Evolutionary conservation across 2,329 filamentous ascomycete genomes (phyloP), one percentile per base, ranked within the genome.

Genomic region (Periconia sp.): DNA sequence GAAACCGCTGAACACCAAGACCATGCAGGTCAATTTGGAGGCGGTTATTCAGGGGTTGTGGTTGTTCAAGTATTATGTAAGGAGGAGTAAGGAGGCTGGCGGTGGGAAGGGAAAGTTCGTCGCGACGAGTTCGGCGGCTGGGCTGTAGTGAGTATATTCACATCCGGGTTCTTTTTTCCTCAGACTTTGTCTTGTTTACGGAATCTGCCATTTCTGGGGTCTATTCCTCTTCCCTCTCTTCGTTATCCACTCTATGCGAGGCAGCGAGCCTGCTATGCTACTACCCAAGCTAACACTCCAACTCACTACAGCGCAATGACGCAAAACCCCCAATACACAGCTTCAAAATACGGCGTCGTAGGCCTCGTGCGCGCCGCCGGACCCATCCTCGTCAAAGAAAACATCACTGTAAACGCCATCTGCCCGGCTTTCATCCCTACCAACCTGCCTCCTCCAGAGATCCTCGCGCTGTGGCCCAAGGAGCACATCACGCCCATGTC

Each of bases 11-110:
- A 69, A 75, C 53, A 65, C 76, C 18, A 70, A 69, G 53, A 70
- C 65, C 3, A 61, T 78, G 53, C 61, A 74, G 13, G 74, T 78
- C 2, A 73, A 79, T 60, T 61, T 79, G 3, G 67, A 73, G 47
- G 75, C 68, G 7, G 71, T 75, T 2, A 64, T 77, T 19, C 74
- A 77, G 57, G 75, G 74, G 8, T 58, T 76, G n/a, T 74, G 75
- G 66, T 51, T 78, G 41, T 76, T 74, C 49, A 73, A 72, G 52
- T 74, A 77, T 58, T 78, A 77, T 60, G 72, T 76, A 13, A 56
- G 70, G 45, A 64, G 71, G 55, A 76, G 76, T 50, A 64, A 59
- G 41, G 66, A 56, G 45, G 61, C 58, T 2, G 72, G 73, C 14
- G 74, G 74, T 11, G 63, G 65, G 11, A 69, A 64, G 53, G 68